Conservation (phyloP, 768 basidiomycete species). For the Lactarius hatsudake region DNA sequence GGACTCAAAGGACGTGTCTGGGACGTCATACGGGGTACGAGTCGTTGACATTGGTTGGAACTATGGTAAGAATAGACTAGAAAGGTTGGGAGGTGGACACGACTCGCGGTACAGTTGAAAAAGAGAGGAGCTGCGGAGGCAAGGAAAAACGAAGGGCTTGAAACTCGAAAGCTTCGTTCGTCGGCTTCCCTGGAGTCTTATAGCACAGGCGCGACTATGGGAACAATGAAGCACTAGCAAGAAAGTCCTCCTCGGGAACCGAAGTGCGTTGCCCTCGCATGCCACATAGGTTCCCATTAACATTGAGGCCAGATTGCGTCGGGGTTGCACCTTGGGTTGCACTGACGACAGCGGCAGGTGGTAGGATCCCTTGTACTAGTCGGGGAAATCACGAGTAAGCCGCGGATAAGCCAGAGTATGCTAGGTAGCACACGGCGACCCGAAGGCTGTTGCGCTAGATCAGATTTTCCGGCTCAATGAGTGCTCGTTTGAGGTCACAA, state of each 20-base stretch:
- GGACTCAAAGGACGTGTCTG: no score
- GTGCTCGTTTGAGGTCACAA: neutral
- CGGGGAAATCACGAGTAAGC: neutral
- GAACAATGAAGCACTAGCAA: neutral
- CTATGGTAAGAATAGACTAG: slow-evolving; percentile 1
- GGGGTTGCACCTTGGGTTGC: neutral
- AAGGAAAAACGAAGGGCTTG: neutral
- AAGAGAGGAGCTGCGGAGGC: neutral
- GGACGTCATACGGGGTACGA: neutral
- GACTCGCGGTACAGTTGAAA: slow-evolving; percentile 12
- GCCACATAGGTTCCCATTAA: neutral
- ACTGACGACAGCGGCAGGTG: neutral
- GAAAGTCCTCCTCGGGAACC: neutral
- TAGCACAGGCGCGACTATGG: neutral
- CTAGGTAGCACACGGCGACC: neutral
- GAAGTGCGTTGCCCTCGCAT: slow-evolving; percentile 4
- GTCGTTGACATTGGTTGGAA: neutral
- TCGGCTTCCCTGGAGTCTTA: slow-evolving; percentile 4
- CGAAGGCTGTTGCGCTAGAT: neutral
- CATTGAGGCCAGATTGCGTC: neutral
- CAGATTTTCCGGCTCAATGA: no score
- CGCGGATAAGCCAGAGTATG: neutral
- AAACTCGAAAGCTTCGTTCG: neutral
- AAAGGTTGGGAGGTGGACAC: neutral
- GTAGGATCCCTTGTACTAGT: neutral